Percentiles rank a stretch among this genome's conserved stretches.
Evolutionary conservation across 2,329 filamentous ascomycete genomes (phyloP).

Genomic region (Claviceps africana): DNA sequence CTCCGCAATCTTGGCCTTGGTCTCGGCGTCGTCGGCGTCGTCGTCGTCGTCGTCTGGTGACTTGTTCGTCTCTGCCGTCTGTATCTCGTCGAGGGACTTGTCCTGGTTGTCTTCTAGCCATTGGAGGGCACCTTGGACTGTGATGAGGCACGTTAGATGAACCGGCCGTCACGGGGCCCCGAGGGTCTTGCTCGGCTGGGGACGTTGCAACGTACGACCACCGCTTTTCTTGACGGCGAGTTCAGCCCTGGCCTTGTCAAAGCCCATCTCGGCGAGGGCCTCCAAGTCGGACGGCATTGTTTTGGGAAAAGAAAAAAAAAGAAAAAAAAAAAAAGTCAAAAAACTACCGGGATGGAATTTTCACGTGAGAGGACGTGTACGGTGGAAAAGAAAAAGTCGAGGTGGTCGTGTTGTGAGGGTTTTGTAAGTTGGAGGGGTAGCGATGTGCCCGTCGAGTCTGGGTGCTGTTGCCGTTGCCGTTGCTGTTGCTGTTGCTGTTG

Average conservation of each 20-base stretch:
- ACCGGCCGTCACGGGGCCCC: neutral
- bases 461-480: neutral
- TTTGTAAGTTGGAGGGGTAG: constrained; percentile 2
- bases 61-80: constrained; percentile 27
- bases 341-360: neutral
- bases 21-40: constrained; percentile 31
- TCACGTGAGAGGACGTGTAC: neutral
- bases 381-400: neutral
- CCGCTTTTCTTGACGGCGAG: constrained; percentile 75
- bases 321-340: neutral
- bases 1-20: constrained; percentile 44
- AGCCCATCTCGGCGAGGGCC: constrained; percentile 57
- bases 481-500: neutral
- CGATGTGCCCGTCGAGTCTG: neutral
- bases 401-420: neutral
- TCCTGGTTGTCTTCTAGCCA: constrained; percentile 92
- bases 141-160: constrained; percentile 2
- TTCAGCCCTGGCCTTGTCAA: constrained; percentile 68
- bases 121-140: constrained; percentile 79
- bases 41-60: constrained; percentile 34
- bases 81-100: constrained; percentile 70
- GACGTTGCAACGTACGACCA: constrained; percentile 44
- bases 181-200: neutral
- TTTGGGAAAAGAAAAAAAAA: too few relatives aligned
- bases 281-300: constrained; percentile 48